A percentile compares a stretch with the other conserved stretches of the same genome.
These are phyloP conservation scores for Magnusiomyces fungicola DNA, from an alignment of 1,139 yeast genomes.

Conservation along the genomic window DNA sequence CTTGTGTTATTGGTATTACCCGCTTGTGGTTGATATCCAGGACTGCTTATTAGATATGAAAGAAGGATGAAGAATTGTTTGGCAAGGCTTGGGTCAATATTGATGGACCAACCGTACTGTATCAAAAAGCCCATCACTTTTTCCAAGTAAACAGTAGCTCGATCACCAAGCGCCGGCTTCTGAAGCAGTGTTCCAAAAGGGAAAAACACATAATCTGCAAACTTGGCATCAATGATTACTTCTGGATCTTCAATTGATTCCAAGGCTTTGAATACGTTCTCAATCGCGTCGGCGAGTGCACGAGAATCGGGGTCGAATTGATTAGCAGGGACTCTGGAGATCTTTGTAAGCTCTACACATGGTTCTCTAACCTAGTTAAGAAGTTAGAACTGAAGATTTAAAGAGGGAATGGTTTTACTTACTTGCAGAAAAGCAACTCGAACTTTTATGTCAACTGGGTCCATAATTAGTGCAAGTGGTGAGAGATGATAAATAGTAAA, in stretches of 20 bases:
- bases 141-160: conserved; percentile 40
- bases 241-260: conserved; percentile 16
- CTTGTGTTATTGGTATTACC: conserved; percentile 17
- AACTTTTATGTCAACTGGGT: no score
- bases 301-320: conserved; percentile 30
- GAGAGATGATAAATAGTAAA: no score
- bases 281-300: conserved; percentile 30
- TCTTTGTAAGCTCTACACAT: conserved; percentile 39
- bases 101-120: conserved; percentile 42
- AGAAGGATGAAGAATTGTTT: conserved; percentile 46
- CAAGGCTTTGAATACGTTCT: conserved; percentile 15
- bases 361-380: conserved; percentile 18
- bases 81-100: conserved; percentile 37
- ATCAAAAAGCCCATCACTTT: conserved; percentile 38
- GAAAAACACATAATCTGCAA: conserved; percentile 58
- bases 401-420: not conserved
- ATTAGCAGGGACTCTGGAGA: conserved; percentile 37
- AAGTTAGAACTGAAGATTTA: conserved; percentile 72
- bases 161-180: conserved; percentile 35
- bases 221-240: conserved; percentile 30
- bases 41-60: conserved; percentile 41
- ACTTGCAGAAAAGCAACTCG: no score
- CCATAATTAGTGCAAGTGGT: no score
- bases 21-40: conserved; percentile 32
- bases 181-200: conserved; percentile 50